Base-by-base conservation (phyloP, 306 rosid species). In the Sesbania bispinosa region DNA sequence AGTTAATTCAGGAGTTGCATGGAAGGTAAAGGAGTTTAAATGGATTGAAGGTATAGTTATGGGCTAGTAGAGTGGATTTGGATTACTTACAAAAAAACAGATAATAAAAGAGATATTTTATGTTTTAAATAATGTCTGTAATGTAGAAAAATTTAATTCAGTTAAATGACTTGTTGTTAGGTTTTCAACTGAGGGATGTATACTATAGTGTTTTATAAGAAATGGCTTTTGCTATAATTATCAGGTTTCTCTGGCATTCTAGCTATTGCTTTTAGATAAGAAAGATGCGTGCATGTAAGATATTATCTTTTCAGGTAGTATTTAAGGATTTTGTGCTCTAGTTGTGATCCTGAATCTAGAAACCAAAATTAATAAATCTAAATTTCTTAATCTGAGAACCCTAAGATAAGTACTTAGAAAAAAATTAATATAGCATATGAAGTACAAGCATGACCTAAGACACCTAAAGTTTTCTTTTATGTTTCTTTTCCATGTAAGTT, bases 1-100 rank as follows among this genome's bases (percentile, higher is more conserved):
- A 57, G 59, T 30, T 6, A 72, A 26, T 57, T 43, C 38, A 53
- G 30, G 42, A 27, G 39, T 50, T 36, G 66, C 41, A 27, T 26
- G 15, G 50, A 47, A 73, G 51, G 62, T 61, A 52, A 68, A 43
- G 68, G 62, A 50, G 30, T 20, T 69, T 55, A 43, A 32, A 61
- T 66, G 26, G 41, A 33, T 1, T 52, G 33, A 58, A 50, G n/a
- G 30, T 80, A 52, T 24, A 26, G 23, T 59, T 42, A 24, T 54
- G 68, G 45, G 64, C 26, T 11, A 35, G 53, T 55, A 11, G 69
- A 75, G 65, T 76, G 65, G 33, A 65, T 71, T 74, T 81, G 51
- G 68, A 52, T 21, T 9, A 39, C 43, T 55, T 7, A 42, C 67
- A 19, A 1, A 33, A 19, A 19, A 58, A 54, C 2, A 2, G 50